Evolutionary conservation across 805 yeast genomes (phyloP).

Genomic region (Schwanniomyces vanrijiae): DNA sequence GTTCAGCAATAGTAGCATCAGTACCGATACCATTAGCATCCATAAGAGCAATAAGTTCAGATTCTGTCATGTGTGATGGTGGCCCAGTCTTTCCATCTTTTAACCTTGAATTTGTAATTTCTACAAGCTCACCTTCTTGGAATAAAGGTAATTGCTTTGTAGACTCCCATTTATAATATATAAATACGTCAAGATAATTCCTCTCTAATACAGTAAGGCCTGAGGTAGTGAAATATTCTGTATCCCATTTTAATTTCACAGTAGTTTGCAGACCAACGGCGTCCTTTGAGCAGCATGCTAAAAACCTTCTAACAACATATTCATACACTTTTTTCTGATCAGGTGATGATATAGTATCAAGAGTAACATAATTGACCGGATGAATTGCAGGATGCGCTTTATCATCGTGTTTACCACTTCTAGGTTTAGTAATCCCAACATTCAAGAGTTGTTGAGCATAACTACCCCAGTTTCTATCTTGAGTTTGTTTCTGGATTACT

Average conservation of each 20-base stretch:
- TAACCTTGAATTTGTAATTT: constrained; percentile 57
- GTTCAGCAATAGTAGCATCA: constrained; percentile 98
- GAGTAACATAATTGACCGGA: constrained; percentile 59
- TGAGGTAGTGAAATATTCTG: constrained; percentile 67
- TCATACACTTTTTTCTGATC: constrained; percentile 78
- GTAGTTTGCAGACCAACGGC: constrained; percentile 76
- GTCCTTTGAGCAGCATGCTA: constrained; percentile 91
- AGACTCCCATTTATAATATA: constrained; percentile 77
- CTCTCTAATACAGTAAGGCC: constrained; percentile 73
- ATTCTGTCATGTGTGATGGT: constrained; percentile 83
- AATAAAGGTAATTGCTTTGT: constrained; percentile 65
- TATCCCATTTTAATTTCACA: constrained; percentile 71
- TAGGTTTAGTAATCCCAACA: constrained; percentile 59
- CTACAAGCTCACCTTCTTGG: constrained; percentile 53
- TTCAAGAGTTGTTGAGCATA: constrained; percentile 52
- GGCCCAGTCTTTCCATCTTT: constrained; percentile 77
- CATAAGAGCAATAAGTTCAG: constrained; percentile 90
- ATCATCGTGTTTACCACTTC: constrained; percentile 83
- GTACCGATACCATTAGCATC: constrained; percentile 98
- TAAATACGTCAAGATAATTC: constrained; percentile 80
- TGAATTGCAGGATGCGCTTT: constrained; percentile 99
- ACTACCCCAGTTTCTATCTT: constrained; percentile 63
- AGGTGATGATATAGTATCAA: constrained; percentile 21
- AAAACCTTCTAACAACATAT: constrained; percentile 77
- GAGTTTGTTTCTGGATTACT: constrained; percentile 60